Conservation (phyloP, 2,329 filamentous ascomycete genomes). For the Xylariales sp. region DNA sequence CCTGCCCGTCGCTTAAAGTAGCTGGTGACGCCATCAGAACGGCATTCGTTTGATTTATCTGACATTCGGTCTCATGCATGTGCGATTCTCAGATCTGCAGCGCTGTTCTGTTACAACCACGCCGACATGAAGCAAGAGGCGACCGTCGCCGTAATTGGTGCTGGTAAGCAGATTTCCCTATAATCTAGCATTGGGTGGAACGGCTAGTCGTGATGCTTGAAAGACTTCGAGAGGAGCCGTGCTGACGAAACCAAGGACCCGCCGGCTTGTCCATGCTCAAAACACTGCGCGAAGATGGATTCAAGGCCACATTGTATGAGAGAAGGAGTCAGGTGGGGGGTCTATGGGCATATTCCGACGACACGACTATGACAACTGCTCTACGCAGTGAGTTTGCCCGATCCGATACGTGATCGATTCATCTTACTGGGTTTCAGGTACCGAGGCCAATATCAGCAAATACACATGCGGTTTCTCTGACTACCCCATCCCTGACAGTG, state of each 20-base stretch:
- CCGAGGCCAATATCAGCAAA: conserved; percentile 31
- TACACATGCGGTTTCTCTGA: conserved; percentile 35
- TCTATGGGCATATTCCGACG: conserved; percentile 35
- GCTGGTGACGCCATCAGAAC: too few relatives aligned
- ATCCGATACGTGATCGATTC: neutral
- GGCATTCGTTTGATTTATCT: too few relatives aligned
- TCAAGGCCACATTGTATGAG: conserved; percentile 34
- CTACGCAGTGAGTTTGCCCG: conserved; percentile 19
- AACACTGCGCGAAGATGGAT: conserved; percentile 37
- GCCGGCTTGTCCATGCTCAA: conserved; percentile 30
- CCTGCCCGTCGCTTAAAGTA: too few relatives aligned
- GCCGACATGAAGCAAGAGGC: conserved; percentile 1
- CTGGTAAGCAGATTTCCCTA: conserved; percentile 10
- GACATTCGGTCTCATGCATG: too few relatives aligned
- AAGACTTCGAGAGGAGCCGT: neutral
- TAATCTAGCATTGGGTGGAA: too few relatives aligned
- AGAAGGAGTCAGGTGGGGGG: conserved; percentile 34
- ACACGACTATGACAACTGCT: conserved; percentile 27
- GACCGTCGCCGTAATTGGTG: conserved; percentile 18
- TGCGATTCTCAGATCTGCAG: too few relatives aligned
- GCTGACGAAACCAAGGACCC: conserved; percentile 14
- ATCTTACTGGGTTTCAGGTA: conserved; percentile 15
- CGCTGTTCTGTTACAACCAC: too few relatives aligned
- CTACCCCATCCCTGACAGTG: conserved; percentile 35
- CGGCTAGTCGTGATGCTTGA: neutral